phyloP scores from a whole-genome alignment of 257 asterid genomes.

The Nicotiana sylvestris region DNA sequence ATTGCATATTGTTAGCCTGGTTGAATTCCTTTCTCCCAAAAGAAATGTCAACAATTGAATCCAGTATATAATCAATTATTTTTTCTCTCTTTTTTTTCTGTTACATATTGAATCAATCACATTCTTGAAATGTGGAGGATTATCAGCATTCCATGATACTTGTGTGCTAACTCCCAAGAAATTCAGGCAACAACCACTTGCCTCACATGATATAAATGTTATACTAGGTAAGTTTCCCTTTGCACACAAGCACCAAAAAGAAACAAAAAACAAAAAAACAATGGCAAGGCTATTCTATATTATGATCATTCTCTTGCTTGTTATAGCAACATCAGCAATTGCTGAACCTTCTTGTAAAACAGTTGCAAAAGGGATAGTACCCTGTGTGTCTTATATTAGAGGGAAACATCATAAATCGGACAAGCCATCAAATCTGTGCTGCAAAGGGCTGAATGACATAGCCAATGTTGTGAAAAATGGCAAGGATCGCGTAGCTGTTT shows the following conservation, averaged over 20 bases:
- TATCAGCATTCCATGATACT: background rate
- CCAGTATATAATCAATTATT: background rate
- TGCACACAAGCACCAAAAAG: background rate
- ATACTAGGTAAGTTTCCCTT: background rate
- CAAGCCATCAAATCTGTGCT: background rate
- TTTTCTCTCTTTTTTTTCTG: background rate
- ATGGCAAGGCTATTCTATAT: background rate
- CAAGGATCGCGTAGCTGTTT: constrained; percentile 19
- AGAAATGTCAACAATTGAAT: background rate
- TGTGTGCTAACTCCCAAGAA: background rate
- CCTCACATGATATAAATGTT: background rate
- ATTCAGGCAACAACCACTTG: background rate
- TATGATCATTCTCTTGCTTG: background rate
- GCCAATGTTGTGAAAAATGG: background rate
- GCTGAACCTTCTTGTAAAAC: background rate
- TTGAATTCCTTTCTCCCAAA: background rate
- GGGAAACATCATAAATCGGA: background rate
- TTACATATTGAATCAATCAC: background rate
- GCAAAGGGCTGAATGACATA: background rate
- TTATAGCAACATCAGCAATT: background rate
- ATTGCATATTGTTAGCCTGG: background rate
- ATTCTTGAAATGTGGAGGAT: background rate
- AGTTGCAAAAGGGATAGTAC: background rate
- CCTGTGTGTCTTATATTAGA: background rate
- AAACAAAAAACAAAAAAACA: background rate